Evolutionary conservation across 441 rosid genomes (phyloP).

Genomic region (Populus hybrid): DNA sequence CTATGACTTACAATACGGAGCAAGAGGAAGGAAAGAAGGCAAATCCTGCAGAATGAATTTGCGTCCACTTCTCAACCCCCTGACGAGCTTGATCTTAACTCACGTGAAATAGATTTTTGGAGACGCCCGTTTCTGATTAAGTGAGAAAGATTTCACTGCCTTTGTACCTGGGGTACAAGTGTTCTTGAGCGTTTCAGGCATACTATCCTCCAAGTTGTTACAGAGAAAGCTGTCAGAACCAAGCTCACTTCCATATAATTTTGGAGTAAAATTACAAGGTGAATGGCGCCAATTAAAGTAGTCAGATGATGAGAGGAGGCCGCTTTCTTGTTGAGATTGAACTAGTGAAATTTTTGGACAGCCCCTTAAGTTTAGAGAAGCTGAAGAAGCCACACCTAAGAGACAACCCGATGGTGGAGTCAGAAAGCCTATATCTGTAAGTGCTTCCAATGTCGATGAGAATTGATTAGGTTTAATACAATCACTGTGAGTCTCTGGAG

Average conservation of each 20-base stretch:
- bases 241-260: slow-evolving; percentile 3
- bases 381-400: slow-evolving; percentile 22
- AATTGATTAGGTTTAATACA: slow-evolving; percentile 9
- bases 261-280: slow-evolving; percentile 12
- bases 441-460: slow-evolving; percentile 25
- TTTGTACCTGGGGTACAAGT: slow-evolving; percentile 21
- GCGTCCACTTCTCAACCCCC: slow-evolving; percentile 20
- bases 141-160: slow-evolving; percentile 14
- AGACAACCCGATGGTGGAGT: slow-evolving; percentile 24
- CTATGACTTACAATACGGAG: slow-evolving; percentile 23
- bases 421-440: slow-evolving; percentile 13
- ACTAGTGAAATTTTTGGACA: slow-evolving; percentile 7
- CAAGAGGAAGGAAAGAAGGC: slow-evolving; percentile 34
- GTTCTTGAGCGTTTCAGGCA: slow-evolving; percentile 15
- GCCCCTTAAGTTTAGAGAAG: slow-evolving; percentile 7
- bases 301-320: slow-evolving; percentile 16
- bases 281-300: slow-evolving; percentile 11
- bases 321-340: slow-evolving; percentile 13
- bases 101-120: slow-evolving; percentile 19
- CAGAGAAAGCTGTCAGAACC: slow-evolving; percentile 4
- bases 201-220: slow-evolving; percentile 13
- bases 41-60: slow-evolving; percentile 22
- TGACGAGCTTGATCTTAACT: slow-evolving; percentile 20
- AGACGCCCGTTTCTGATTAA: slow-evolving; percentile 28
- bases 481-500: not conserved